Base-by-base conservation (phyloP, 148 eudicot species). In the Beta vulgaris region DNA sequence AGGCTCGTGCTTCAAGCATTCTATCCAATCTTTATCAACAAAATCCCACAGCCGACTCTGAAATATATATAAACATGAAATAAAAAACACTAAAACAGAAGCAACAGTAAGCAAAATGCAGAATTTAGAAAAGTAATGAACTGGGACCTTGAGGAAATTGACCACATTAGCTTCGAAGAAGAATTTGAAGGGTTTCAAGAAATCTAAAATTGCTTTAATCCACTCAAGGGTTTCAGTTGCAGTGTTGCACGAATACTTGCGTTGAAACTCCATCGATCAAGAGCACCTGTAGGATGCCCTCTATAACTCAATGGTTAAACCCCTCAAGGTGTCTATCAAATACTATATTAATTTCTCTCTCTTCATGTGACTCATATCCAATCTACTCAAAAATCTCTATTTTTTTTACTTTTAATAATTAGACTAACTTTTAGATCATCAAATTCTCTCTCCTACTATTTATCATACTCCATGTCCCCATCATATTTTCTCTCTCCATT, bases 31-130 rank as follows among this genome's bases (percentile, higher is more conserved):
- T 71, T 83, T 64, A 83, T 91, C 91, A 44, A 93, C 93, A 23
- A 87, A 82, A 80, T 93, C 91, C 98, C 97, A 91, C 43, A 85
- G 83, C 39, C 84, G 83, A 87, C 91, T 93, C 97, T 93, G 77
- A 59, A 67, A 70, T 1, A 3, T 11, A 59, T 72, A 57, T 25
- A 12, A n/a, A 25, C 15, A 64, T 13, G 25, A 60, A 53, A 16
- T 23, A 15, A 57, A 67, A 59, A n/a, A 67, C 1, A 28, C 31
- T 6, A n/a, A 57, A 6, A 2, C 28, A 51, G n/a, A 1, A 40
- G n/a, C 21, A 26, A 42, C 4, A 28, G 21, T 68, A 60, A 51
- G 4, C 7, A 26, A 70, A 21, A 54, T 8, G 12, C 29, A 14
- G 21, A 65, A 62, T 48, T n/a, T 39, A 49, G 34, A 40, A 37